phyloP scores from a whole-genome alignment of 352 stramenopile genomes.

The Globisporangium yorkense region DNA sequence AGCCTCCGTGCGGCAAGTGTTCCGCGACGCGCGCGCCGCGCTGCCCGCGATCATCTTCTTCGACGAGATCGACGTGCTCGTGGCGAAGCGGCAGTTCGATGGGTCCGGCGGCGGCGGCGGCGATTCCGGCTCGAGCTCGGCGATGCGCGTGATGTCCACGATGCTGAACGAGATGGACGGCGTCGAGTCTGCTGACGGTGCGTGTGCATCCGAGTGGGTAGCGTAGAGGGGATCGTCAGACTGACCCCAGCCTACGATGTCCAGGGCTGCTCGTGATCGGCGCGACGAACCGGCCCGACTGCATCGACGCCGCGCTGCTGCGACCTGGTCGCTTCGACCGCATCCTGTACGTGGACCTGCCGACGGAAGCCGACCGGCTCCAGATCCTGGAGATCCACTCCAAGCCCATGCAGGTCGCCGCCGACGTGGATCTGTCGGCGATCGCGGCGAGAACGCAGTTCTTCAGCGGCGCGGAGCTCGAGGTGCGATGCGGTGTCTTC shows the following conservation, averaged over 20 bases:
- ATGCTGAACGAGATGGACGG: conserved; percentile 98
- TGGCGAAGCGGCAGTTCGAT: conserved; percentile 74
- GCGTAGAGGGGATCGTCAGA: background rate
- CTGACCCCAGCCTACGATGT: background rate
- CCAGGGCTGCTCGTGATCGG: conserved; percentile 93
- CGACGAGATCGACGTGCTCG: conserved; percentile 86
- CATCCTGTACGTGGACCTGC: conserved; percentile 93
- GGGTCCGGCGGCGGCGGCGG: conserved; percentile 22
- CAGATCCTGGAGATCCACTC: conserved; percentile 80
- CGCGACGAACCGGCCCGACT: conserved; percentile 96
- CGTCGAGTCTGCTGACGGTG: conserved; percentile 90
- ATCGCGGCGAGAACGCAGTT: conserved; percentile 47
- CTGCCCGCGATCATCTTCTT: conserved; percentile 91
- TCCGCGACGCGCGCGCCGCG: conserved; percentile 66
- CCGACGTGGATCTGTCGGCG: conserved; percentile 53
- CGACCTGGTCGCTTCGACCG: conserved; percentile 95
- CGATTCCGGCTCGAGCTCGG: conserved; percentile 41
- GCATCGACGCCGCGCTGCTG: conserved; percentile 97
- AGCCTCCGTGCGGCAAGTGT: conserved; percentile 71
- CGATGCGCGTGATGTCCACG: conserved; percentile 93
- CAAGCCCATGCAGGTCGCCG: conserved; percentile 44
- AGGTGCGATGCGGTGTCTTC: conserved; percentile 33
- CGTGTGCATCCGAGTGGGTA: background rate
- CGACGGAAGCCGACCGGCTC: conserved; percentile 43
- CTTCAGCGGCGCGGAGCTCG: conserved; percentile 86